Conservation (phyloP, 2,329 filamentous ascomycete species). For the Nectriaceae sp. region DNA sequence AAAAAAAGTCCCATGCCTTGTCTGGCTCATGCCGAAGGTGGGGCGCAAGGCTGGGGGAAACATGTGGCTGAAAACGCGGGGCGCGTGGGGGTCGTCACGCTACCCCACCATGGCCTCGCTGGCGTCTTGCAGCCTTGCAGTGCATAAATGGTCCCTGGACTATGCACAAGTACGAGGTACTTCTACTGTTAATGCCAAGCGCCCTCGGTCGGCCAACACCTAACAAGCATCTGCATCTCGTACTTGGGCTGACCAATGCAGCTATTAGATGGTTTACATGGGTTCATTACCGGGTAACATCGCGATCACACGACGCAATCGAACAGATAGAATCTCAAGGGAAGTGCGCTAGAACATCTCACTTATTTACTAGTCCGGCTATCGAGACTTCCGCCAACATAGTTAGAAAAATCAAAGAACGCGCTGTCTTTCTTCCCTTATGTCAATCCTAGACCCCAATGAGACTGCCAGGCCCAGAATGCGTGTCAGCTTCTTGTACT, state of each 20-base stretch:
- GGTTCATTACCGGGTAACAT: no score
- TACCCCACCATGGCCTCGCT: not conserved
- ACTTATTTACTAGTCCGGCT: slow-evolving; percentile 26
- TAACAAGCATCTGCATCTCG: no score
- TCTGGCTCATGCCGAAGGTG: slow-evolving; percentile 12
- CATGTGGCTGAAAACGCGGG: slow-evolving; percentile 23
- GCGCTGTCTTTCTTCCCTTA: slow-evolving; percentile 12
- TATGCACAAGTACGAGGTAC: no score
- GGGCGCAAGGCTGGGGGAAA: slow-evolving; percentile 10
- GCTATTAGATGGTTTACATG: no score
- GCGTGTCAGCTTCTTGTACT: slow-evolving; percentile 8
- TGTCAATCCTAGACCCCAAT: slow-evolving; percentile 3
- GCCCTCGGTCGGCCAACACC: no score
- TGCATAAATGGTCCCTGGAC: not conserved
- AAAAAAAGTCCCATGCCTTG: slow-evolving; percentile 13
- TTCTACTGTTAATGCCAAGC: no score
- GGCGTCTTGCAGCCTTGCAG: slow-evolving; percentile 11
- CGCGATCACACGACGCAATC: no score
- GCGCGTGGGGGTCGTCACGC: slow-evolving; percentile 7
- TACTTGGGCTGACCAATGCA: no score
- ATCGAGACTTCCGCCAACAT: slow-evolving; percentile 21
- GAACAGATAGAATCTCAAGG: no score
- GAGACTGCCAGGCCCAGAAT: slow-evolving; percentile 7
- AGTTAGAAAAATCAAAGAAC: slow-evolving; percentile 20
- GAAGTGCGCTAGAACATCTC: slow-evolving; percentile 15